These are phyloP conservation scores for Boletus edulis DNA, from an alignment of 768 basidiomycete genomes.

Conservation along the genomic window DNA sequence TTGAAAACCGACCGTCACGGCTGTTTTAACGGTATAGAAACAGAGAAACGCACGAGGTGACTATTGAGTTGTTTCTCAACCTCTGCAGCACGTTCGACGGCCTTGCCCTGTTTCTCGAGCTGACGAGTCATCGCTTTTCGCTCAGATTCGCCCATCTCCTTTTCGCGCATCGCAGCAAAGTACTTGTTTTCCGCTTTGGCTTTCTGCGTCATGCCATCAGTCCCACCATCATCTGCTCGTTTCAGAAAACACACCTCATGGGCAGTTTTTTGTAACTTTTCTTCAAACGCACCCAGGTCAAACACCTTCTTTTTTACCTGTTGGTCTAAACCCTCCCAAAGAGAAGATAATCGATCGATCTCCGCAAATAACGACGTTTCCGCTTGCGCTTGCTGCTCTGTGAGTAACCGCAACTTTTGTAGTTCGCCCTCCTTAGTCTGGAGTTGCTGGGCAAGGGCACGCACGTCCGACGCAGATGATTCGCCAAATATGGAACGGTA, in stretches of 20 bases:
- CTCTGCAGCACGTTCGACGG: constrained; percentile 64
- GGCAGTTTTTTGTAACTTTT: constrained; percentile 58
- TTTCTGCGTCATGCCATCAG: constrained; percentile 52
- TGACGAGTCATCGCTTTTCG: constrained; percentile 60
- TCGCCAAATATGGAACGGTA: constrained; percentile 69
- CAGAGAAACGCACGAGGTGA: constrained; percentile 53
- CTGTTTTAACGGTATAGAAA: neutral
- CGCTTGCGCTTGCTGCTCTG: constrained; percentile 62
- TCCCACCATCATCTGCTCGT: neutral
- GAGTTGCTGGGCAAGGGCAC: constrained; percentile 52
- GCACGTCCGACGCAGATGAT: constrained; percentile 47
- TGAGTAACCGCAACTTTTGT: constrained; percentile 55
- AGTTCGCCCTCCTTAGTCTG: constrained; percentile 69
- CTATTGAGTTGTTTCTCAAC: constrained; percentile 55
- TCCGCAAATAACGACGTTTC: constrained; percentile 80
- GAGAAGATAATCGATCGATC: constrained; percentile 78
- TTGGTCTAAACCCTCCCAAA: constrained; percentile 82
- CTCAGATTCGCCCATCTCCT: constrained; percentile 78
- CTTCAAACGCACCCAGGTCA: constrained; percentile 73
- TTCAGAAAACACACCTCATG: constrained; percentile 57
- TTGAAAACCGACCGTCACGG: constrained; percentile 13
- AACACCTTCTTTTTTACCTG: constrained; percentile 85
- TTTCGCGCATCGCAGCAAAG: constrained; percentile 85
- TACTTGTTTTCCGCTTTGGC: constrained; percentile 96
- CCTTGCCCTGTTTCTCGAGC: constrained; percentile 57